Evolutionary conservation across 169 alveolate genomes (phyloP).

Genomic region (Toxoplasma gondii): DNA sequence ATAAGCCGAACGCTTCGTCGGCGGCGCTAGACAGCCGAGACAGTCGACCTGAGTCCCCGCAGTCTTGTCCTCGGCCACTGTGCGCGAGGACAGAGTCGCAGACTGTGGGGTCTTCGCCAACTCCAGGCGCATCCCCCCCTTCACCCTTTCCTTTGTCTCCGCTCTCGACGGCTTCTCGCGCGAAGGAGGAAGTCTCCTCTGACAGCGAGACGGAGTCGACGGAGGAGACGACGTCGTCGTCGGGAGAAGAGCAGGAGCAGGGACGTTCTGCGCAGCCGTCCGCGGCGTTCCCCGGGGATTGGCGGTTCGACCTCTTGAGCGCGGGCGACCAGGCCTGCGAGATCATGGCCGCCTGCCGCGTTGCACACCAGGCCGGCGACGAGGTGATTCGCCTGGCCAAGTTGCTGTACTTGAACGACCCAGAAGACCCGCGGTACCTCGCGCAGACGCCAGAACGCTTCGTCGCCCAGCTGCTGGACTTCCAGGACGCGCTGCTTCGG

Average conservation of each 20-base stretch:
- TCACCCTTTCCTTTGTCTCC: no score
- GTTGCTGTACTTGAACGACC: conserved; percentile 43
- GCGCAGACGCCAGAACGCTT: conserved; percentile 45
- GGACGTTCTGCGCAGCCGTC: conserved; percentile 6
- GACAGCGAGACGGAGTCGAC: neutral
- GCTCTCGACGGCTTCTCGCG: neutral
- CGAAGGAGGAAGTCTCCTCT: neutral
- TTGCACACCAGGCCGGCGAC: conserved; percentile 48
- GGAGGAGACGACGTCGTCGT: neutral
- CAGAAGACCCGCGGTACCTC: conserved; percentile 35
- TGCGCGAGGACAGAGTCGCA: neutral
- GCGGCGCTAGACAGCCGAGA: no score
- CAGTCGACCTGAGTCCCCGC: neutral
- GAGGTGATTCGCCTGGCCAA: conserved; percentile 35
- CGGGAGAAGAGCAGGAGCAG: conserved; percentile 10
- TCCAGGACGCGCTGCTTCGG: conserved; percentile 43
- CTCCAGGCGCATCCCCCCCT: no score
- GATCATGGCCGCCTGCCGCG: conserved; percentile 73
- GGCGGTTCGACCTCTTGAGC: conserved; percentile 67
- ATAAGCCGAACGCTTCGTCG: no score
- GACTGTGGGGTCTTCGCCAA: no score
- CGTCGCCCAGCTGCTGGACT: conserved; percentile 42
- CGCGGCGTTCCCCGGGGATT: neutral
- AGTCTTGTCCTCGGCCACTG: no score
- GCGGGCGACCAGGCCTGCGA: conserved; percentile 78